Evolutionary conservation across 495 filamentous ascomycete genomes (phyloP).

Genomic region (Symbiotaphrina buchneri): DNA sequence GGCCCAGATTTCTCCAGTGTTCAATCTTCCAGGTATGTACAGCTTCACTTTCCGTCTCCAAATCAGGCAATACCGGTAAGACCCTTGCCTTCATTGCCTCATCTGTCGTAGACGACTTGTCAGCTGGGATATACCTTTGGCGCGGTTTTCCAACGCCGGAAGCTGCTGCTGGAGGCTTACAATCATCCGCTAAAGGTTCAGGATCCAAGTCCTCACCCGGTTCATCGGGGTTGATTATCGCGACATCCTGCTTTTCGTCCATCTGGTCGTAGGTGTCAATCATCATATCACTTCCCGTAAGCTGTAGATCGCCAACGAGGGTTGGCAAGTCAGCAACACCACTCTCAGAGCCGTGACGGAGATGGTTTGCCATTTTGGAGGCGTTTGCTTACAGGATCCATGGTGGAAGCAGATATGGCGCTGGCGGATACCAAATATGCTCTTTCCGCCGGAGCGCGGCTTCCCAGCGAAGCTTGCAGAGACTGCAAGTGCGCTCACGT

Average conservation of each 20-base stretch:
- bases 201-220: slow-evolving; percentile 26
- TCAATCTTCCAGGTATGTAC: slow-evolving; percentile 70
- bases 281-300: slow-evolving; percentile 28
- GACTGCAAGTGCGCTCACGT: no score
- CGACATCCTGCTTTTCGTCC: slow-evolving; percentile 63
- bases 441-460: no score
- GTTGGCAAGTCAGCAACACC: slow-evolving; percentile 10
- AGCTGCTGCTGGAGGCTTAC: slow-evolving; percentile 26
- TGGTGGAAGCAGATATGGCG: not conserved
- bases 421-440: no score
- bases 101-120: slow-evolving; percentile 23
- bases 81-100: slow-evolving; percentile 66
- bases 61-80: slow-evolving; percentile 46
- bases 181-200: slow-evolving; percentile 10
- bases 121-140: not conserved
- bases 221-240: slow-evolving; percentile 57
- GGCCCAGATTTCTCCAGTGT: slow-evolving; percentile 47
- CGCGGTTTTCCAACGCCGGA: no score
- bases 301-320: slow-evolving; percentile 9
- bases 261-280: slow-evolving; percentile 45
- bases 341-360: not conserved
- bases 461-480: no score
- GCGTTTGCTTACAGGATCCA: slow-evolving; percentile 1
- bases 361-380: no score
- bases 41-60: slow-evolving; percentile 48